Evolutionary conservation across 75 land plant species (phyloP).

Genomic region (Gnetum montanum): DNA sequence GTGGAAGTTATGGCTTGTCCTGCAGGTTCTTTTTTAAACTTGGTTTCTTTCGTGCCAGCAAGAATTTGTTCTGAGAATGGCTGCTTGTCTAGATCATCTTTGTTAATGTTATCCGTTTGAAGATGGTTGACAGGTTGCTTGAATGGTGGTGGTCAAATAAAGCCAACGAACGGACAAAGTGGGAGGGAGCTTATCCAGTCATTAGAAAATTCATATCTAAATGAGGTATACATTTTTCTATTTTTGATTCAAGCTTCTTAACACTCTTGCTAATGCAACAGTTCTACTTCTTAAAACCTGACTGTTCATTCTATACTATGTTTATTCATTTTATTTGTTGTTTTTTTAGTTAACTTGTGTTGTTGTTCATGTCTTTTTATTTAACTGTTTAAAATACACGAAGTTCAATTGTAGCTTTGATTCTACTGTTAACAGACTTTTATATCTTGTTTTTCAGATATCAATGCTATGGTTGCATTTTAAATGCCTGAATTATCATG

Average conservation of each 20-base stretch:
- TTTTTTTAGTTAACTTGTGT: background rate
- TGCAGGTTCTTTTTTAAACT: constrained; percentile 44
- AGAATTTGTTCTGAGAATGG: too few species aligned
- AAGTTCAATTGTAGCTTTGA: background rate
- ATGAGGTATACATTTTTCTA: constrained; percentile 42
- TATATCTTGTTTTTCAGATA: too few species aligned
- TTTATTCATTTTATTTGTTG: background rate
- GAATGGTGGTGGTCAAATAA: constrained; percentile 96
- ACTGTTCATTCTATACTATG: background rate
- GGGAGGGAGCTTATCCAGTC: constrained; percentile 65
- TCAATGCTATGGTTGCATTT: too few species aligned
- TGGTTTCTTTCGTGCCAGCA: too few species aligned
- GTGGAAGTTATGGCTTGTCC: constrained; percentile 98
- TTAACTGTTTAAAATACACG: background rate
- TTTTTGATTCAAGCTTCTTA: background rate
- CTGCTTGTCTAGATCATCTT: too few species aligned
- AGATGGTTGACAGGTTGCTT: constrained; percentile 51
- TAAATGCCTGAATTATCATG: too few species aligned
- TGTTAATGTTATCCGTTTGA: too few species aligned
- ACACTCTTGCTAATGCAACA: background rate
- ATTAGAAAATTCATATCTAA: constrained; percentile 56
- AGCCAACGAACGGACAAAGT: constrained; percentile 78
- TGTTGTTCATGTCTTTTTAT: background rate
- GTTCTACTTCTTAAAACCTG: background rate
- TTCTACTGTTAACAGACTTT: too few species aligned